Percentiles rank a stretch among this genome's conserved stretches.
Evolutionary conservation across 176 grass and related monocot genomes (phyloP).

Genomic region (Oryza meyeriana): DNA sequence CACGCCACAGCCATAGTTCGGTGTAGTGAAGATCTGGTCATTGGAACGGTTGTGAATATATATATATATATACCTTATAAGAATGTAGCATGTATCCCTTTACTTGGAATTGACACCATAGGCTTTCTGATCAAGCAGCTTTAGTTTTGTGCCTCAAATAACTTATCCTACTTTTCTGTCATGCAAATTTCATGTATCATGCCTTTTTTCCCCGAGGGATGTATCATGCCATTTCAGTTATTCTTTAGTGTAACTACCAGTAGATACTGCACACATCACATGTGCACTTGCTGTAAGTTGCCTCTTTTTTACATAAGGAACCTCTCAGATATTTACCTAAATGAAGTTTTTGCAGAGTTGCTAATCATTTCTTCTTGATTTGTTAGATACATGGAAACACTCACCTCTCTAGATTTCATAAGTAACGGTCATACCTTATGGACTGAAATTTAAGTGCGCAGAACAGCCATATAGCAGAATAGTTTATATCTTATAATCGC

Average conservation of each 20-base stretch:
- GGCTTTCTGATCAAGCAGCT: constrained; percentile 18
- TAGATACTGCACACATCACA: not conserved
- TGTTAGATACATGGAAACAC: not conserved
- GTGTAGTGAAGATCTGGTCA: not conserved
- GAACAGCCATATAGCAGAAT: no score
- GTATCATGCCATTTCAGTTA: not conserved
- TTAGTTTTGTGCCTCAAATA: no score
- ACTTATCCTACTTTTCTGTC: no score
- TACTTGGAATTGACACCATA: constrained; percentile 62
- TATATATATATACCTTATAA: no score
- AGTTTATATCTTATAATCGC: no score
- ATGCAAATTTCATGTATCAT: not conserved
- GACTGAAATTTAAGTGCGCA: no score
- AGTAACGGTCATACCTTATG: no score
- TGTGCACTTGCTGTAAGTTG: not conserved
- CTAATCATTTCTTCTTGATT: not conserved
- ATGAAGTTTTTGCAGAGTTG: not conserved
- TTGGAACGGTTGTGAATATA: not conserved
- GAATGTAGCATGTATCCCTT: not conserved
- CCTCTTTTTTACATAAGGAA: not conserved
- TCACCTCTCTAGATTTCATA: not conserved
- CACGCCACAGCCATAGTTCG: not conserved
- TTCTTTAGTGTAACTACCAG: not conserved
- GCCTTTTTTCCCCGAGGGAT: no score
- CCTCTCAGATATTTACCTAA: not conserved